phyloP scores from a whole-genome alignment of 495 filamentous ascomycete species.

The Penicillium canescens region DNA sequence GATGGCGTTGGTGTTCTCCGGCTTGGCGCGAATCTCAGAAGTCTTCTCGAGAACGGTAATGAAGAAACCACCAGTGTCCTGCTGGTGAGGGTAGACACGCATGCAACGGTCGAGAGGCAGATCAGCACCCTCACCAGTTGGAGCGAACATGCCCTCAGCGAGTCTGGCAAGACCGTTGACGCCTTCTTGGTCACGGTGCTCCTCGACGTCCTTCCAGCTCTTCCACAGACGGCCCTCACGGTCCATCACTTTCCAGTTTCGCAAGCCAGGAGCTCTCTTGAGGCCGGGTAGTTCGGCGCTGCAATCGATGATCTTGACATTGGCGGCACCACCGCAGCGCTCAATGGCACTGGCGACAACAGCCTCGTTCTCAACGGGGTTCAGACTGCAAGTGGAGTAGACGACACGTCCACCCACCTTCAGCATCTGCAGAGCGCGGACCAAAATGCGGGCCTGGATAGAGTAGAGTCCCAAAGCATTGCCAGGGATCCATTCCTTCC shows the following conservation, averaged over 20 bases:
- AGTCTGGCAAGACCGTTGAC: constrained; percentile 63
- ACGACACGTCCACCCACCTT: constrained; percentile 93
- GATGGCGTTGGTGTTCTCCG: constrained; percentile 66
- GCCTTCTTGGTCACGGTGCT: constrained; percentile 57
- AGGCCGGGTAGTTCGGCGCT: constrained; percentile 72
- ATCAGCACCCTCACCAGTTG: constrained; percentile 50
- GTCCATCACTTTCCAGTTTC: constrained; percentile 85
- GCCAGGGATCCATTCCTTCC: constrained; percentile 88
- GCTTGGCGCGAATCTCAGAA: constrained; percentile 80
- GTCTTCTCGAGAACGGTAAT: constrained; percentile 92
- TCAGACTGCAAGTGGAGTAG: constrained; percentile 98
- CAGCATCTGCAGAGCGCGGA: constrained; percentile 92
- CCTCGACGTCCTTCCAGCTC: constrained; percentile 72
- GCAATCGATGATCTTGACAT: constrained; percentile 82
- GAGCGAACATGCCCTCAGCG: constrained; percentile 81
- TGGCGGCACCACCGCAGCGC: constrained; percentile 79
- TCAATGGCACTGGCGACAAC: constrained; percentile 84
- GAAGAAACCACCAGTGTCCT: constrained; percentile 97
- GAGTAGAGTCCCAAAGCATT: constrained; percentile 82
- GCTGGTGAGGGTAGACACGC: constrained; percentile 89
- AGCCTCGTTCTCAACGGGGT: constrained; percentile 96
- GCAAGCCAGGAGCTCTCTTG: constrained; percentile 71
- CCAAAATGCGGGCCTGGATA: constrained; percentile 84
- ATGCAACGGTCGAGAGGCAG: constrained; percentile 89
- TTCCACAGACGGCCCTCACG: constrained; percentile 73